These are phyloP conservation scores for Xylaria sp. DNA, from an alignment of 2,329 filamentous ascomycete genomes.

Conservation along the genomic window DNA sequence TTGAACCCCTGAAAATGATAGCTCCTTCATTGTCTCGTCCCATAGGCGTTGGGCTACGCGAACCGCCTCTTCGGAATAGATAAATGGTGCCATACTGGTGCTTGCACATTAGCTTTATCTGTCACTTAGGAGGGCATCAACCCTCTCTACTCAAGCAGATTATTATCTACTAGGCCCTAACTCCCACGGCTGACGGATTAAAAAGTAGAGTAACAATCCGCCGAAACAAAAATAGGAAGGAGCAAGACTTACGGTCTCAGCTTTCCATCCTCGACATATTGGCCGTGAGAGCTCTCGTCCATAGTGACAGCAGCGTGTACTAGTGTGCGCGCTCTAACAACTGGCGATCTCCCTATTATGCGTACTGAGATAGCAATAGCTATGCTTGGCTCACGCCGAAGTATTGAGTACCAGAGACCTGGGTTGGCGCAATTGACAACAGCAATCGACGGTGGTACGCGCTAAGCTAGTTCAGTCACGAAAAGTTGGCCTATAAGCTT, in stretches of 20 bases:
- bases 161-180: no score
- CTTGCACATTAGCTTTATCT: background rate
- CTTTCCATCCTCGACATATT: conserved; percentile 36
- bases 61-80: background rate
- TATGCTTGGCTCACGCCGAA: conserved; percentile 9
- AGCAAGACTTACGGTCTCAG: conserved; percentile 28
- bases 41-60: background rate
- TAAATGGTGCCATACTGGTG: background rate
- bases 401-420: conserved; percentile 30
- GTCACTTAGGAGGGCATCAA: no score
- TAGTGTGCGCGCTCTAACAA: conserved; percentile 29
- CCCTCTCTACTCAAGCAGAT: no score
- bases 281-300: conserved; percentile 30
- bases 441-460: conserved; percentile 37
- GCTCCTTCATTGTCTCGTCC: conserved; percentile 3
- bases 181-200: no score
- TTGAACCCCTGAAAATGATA: background rate
- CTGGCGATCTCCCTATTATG: conserved; percentile 18
- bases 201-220: no score
- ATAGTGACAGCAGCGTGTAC: conserved; percentile 31
- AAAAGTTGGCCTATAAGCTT: conserved; percentile 49
- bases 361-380: background rate
- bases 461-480: conserved; percentile 45
- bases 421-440: conserved; percentile 33
- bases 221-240: background rate